Evolutionary conservation across 495 filamentous ascomycete genomes (phyloP).

Genomic region (Hypoxylon rickii): DNA sequence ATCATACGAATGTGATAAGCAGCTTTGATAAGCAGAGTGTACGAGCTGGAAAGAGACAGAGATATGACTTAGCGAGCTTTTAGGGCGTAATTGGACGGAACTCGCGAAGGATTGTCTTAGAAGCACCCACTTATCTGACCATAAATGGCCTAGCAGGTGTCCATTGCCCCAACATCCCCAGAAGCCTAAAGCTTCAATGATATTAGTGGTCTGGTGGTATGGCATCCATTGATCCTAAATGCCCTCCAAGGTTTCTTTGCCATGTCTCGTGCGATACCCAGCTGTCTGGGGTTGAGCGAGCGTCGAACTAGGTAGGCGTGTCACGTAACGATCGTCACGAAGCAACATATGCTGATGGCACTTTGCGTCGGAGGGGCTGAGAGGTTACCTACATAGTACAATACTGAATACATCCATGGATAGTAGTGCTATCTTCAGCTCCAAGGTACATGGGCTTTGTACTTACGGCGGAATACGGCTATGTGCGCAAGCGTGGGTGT

Average conservation of each 20-base stretch:
- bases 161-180: constrained; percentile 18
- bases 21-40: too few species aligned
- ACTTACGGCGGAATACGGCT: too few species aligned
- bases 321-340: constrained; percentile 26
- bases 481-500: too few species aligned
- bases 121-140: constrained; percentile 17
- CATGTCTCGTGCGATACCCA: constrained; percentile 3
- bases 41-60: neutral
- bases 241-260: constrained; percentile 1
- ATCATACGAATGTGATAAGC: constrained; percentile 8
- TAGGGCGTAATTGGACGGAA: too few species aligned
- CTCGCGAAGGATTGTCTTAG: constrained; percentile 25
- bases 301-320: constrained; percentile 9
- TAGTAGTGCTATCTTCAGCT: neutral
- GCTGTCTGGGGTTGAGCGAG: neutral
- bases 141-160: constrained; percentile 11
- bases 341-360: constrained; percentile 14
- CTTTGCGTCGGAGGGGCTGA: too few species aligned
- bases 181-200: constrained; percentile 19
- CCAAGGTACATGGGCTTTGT: too few species aligned
- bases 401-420: neutral
- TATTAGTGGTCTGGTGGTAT: constrained; percentile 20
- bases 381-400: neutral
- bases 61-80: too few species aligned
- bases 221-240: too few species aligned